Evolutionary conservation across 768 basidiomycete genomes (phyloP).

Genomic region (Tulasnella sp.): DNA sequence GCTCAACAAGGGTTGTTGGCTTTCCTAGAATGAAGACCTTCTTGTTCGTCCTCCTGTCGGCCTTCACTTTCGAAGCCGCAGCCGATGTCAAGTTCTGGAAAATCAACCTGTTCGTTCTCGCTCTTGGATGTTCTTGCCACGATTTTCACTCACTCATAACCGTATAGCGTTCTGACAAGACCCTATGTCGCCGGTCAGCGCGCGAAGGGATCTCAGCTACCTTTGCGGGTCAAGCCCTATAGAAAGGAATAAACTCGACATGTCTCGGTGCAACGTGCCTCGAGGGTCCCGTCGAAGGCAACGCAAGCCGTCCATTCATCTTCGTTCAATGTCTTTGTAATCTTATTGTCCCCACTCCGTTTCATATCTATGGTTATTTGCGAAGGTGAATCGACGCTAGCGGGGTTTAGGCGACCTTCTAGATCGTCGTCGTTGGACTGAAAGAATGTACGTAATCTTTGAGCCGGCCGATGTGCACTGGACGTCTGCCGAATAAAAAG

Average conservation of each 20-base stretch:
- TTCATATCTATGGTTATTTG: background rate
- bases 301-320: background rate
- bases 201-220: conserved; percentile 25
- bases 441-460: too few relatives aligned
- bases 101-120: conserved; percentile 20
- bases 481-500: too few relatives aligned
- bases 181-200: conserved; percentile 23
- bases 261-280: conserved; percentile 1
- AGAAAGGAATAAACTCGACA: conserved; percentile 1
- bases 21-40: conserved; percentile 61
- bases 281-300: background rate
- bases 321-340: background rate
- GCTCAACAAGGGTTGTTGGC: background rate
- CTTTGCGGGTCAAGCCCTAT: conserved; percentile 20
- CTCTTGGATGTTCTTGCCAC: background rate
- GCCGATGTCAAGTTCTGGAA: conserved; percentile 45
- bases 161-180: conserved; percentile 26
- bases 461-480: too few relatives aligned
- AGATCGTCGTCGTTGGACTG: too few relatives aligned
- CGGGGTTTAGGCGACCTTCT: background rate
- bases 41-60: conserved; percentile 67
- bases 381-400: background rate
- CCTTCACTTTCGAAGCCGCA: conserved; percentile 59
- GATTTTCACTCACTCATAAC: conserved; percentile 6
- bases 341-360: background rate